A percentile compares a stretch with the other conserved stretches of the same genome.
Conservation (phyloP, 2,329 filamentous ascomycete genomes). For the Aspergillus fumigatiaffinis region DNA sequence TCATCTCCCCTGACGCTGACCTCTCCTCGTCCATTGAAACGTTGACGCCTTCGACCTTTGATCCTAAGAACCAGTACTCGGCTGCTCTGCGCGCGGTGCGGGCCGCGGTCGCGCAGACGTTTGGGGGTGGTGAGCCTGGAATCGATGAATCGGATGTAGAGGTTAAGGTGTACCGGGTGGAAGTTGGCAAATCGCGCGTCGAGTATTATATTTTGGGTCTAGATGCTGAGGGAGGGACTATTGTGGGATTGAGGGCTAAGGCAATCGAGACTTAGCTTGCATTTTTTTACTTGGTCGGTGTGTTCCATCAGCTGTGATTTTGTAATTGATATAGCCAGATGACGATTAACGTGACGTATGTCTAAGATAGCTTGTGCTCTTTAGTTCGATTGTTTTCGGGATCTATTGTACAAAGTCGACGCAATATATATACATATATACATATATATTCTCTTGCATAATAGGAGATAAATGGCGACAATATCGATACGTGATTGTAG, state of each 20-base stretch:
- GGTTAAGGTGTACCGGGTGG: constrained; percentile 70
- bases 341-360: neutral
- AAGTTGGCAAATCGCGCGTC: constrained; percentile 57
- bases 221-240: constrained; percentile 53
- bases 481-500: too few species aligned
- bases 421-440: too few species aligned
- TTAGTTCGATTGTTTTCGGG: neutral
- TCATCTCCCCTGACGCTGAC: constrained; percentile 48
- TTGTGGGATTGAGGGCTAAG: constrained; percentile 76
- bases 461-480: neutral
- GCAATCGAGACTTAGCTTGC: constrained; percentile 63
- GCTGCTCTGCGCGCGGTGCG: constrained; percentile 52
- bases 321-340: neutral
- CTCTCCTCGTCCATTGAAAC: constrained; percentile 51
- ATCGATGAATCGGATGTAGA: constrained; percentile 45
- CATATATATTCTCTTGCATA: neutral
- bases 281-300: neutral
- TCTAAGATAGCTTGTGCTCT: neutral
- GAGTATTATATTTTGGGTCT: constrained; percentile 78
- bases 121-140: constrained; percentile 44
- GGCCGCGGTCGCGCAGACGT: constrained; percentile 20
- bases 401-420: neutral
- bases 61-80: constrained; percentile 65
- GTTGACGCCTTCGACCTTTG: constrained; percentile 67
- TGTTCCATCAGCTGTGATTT: neutral